phyloP scores from a whole-genome alignment of 768 basidiomycete species.

The Boletus rubescentipes region DNA sequence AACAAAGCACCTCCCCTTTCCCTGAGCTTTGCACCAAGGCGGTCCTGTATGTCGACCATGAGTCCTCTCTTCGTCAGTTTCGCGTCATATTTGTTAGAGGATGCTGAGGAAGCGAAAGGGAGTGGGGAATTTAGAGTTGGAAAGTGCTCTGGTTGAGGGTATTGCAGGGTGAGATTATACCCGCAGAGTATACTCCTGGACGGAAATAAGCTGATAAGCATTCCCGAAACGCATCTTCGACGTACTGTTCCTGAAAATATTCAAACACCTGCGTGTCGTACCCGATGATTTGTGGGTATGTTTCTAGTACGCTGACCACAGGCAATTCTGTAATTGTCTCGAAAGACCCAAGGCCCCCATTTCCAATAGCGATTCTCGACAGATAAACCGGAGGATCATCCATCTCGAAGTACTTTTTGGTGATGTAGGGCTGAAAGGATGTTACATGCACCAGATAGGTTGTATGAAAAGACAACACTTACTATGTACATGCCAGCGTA shows the following conservation, averaged over 20 bases:
- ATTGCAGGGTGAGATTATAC: slow-evolving; percentile 65
- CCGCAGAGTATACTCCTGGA: slow-evolving; percentile 58
- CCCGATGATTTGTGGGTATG: slow-evolving; percentile 72
- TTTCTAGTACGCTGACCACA: slow-evolving; percentile 60
- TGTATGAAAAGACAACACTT: slow-evolving; percentile 35
- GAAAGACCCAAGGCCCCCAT: slow-evolving; percentile 55
- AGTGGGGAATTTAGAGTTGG: slow-evolving; percentile 28
- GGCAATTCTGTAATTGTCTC: slow-evolving; percentile 52
- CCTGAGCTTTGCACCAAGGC: background rate
- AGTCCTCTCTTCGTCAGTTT: background rate
- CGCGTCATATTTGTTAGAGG: background rate
- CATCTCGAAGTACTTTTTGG: slow-evolving; percentile 64
- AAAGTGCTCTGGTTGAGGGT: slow-evolving; percentile 57
- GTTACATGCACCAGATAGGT: background rate
- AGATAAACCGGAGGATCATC: slow-evolving; percentile 63
- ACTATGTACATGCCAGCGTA: slow-evolving; percentile 74
- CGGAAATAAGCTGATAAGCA: background rate
- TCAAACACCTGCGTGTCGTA: slow-evolving; percentile 64
- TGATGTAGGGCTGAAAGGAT: slow-evolving; percentile 65
- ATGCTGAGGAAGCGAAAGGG: fast-evolving
- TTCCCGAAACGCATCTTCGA: background rate
- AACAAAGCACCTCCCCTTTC: slow-evolving; percentile 9
- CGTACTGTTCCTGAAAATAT: slow-evolving; percentile 67
- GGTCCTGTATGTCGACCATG: background rate
- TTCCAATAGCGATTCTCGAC: slow-evolving; percentile 66